Evolutionary conservation across 495 filamentous ascomycete species (phyloP), one percentile per base, ranked within the genome.

Genomic region (Tuber indicum): DNA sequence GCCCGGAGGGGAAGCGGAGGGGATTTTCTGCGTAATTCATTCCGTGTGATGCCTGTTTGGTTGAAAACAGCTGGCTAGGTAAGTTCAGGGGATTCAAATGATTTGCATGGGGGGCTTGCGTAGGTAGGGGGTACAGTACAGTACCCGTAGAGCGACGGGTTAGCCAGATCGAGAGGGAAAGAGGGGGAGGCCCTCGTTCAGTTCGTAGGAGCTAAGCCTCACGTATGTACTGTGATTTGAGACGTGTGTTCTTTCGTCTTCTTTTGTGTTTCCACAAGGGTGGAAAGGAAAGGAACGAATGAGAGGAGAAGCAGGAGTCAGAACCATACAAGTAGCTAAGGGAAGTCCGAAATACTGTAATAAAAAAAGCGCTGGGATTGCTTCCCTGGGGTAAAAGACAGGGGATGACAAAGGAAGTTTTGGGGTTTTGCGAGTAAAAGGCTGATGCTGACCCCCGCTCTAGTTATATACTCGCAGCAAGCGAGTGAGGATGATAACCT

Each of bases 381-480:
- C 58, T 66, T 66, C 26, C 26, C 12, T 4, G 26, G 26, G 26
- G 14, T 32, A 17, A 36, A 66, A 36, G 5, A 7, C 14, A 17
- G 58, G 26, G 16, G 58, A 66, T 66, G 58, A 66, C 58, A 66
- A 66, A 66, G 58, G 58, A 66, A 66, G 26, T 66, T 66, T 66
- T 36, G 58, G 42, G 58, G 32, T 3, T 36, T 66, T 66, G 26
- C 58, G n/a, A 36, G 58, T 19, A 16, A 66, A 36, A 36, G 3
- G 9, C 5, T 36, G 58, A 66, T 0, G 12, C 32, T 36, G 58
- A 66, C 12, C 12, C 58, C 36, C 32, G 58, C 14, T 66, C 58
- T 36, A 26, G 26, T 62, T 32, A 66, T 36, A 62, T 26, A 47
- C 45, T 19, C 45, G 45, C 16, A 19, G 45, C 0, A 2, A 62